Evolutionary conservation across 2,329 filamentous ascomycete genomes (phyloP), one percentile per base, ranked within the genome.

Genomic region (Sporothrix schenckii): DNA sequence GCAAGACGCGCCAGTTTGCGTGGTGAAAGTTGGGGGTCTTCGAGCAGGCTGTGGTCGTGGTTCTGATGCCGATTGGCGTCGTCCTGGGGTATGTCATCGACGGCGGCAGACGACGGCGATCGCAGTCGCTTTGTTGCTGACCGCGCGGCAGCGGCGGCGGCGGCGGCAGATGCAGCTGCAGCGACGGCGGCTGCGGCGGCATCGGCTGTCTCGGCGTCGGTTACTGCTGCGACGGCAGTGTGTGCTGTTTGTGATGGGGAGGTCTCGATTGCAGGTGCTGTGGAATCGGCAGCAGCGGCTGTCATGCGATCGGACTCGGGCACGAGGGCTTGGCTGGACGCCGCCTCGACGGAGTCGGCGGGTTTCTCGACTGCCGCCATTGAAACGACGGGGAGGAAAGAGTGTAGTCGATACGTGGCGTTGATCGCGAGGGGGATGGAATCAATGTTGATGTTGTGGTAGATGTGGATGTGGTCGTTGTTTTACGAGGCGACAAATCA

Each of bases 321-420:
- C 19, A 27, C 44, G 27, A 21, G 27, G 78, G 76, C 65, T 79
- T 74, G 73, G 77, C 77, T 34, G 75, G 80, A 80, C 77, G 83
- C 80, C 78, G 82, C 79, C 79, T 86, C 84, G 75, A 83, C 83
- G 79, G 84, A 83, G 78, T 86, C 81, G 75, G 82, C 80, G 77
- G 81, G 83, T 76, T 83, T 82, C 77, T 85, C 84, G 74, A 47
- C 7, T 11, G 85, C 84, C 78, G 84, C 84, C 85, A 88, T 88
- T 81, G 75, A 74, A 60, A 72, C 61, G 16, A 41, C 19, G 24
- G 65, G 21, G 41, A n/a, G 60, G 19, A 11, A 49, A 21, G 41
- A 47, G 13, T 24, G 30, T 19, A 39, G 34, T 63, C 58, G 58
- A 63, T 63, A 24, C 41, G 41, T 41, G 11, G 7, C 27, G 34